These are phyloP conservation scores for Amphicarpaea edgeworthii DNA, from an alignment of 306 rosid genomes.

Conservation along the genomic window DNA sequence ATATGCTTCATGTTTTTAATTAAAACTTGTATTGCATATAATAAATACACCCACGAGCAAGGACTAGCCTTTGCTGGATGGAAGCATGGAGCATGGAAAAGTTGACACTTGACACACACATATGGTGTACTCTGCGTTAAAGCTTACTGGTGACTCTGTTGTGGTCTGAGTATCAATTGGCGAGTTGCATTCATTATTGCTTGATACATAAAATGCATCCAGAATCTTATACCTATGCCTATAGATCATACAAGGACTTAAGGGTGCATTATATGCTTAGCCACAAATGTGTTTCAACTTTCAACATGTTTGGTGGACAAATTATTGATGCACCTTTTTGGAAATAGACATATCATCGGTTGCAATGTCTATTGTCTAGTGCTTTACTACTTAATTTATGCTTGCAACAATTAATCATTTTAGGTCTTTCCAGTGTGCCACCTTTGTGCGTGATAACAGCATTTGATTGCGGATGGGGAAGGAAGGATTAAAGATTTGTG, in stretches of 20 bases:
- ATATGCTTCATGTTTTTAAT: neutral
- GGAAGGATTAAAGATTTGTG: constrained; percentile 21
- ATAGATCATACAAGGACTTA: constrained; percentile 13
- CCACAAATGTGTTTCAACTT: constrained; percentile 35
- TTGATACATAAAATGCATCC: constrained; percentile 37
- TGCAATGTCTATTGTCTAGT: constrained; percentile 22
- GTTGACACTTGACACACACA: neutral
- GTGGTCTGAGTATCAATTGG: neutral
- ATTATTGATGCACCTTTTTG: constrained; percentile 40
- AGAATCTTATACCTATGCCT: constrained; percentile 3
- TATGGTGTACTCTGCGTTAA: neutral
- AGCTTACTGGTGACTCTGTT: constrained; percentile 11
- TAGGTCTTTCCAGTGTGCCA: constrained; percentile 26
- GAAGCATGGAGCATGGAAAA: constrained; percentile 2
- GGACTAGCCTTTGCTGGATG: neutral
- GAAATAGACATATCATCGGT: constrained; percentile 31
- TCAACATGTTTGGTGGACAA: constrained; percentile 34
- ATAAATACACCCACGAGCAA: neutral
- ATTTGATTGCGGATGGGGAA: constrained; percentile 57
- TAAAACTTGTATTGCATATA: neutral
- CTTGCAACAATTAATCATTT: constrained; percentile 32
- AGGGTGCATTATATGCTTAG: constrained; percentile 2
- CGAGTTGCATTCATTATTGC: constrained; percentile 27
- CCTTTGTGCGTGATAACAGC: constrained; percentile 60
- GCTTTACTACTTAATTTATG: constrained; percentile 36